Percentiles rank a stretch among this genome's conserved stretches.
These are phyloP conservation scores for Calonectria pseudoturangicola DNA, from an alignment of 2,329 filamentous ascomycete species.

Conservation along the genomic window DNA sequence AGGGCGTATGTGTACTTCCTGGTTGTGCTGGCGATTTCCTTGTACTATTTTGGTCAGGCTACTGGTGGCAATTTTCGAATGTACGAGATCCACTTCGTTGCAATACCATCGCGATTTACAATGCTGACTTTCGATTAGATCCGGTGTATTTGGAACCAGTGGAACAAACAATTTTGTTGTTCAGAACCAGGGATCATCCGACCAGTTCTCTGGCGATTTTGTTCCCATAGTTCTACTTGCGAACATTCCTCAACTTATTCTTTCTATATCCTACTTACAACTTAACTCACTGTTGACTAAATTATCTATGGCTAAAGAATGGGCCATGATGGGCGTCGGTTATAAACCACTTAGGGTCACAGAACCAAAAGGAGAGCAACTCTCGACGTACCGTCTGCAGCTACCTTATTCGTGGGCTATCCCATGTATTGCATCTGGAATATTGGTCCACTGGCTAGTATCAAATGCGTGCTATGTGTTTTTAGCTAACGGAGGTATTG, in stretches of 20 bases:
- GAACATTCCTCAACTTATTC: slow-evolving; percentile 25
- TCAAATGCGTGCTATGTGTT: slow-evolving; percentile 29
- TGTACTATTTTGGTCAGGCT: slow-evolving; percentile 14
- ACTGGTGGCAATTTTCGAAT: slow-evolving; percentile 7
- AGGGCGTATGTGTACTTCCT: neutral
- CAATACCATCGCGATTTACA: neutral
- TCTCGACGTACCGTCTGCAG: slow-evolving; percentile 21
- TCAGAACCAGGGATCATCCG: neutral
- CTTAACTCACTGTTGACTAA: slow-evolving; percentile 20
- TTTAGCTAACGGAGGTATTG: slow-evolving; percentile 20
- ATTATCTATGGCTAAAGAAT: slow-evolving; percentile 22
- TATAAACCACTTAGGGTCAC: slow-evolving; percentile 20
- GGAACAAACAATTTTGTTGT: slow-evolving; percentile 22
- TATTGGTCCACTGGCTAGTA: slow-evolving; percentile 13
- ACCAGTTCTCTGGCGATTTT: slow-evolving; percentile 20
- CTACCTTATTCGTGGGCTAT: slow-evolving; percentile 25
- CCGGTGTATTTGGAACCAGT: slow-evolving; percentile 20
- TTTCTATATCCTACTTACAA: slow-evolving; percentile 20
- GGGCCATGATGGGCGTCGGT: slow-evolving; percentile 1
- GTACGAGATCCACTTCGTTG: neutral
- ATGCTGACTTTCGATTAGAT: neutral
- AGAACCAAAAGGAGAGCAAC: slow-evolving; percentile 17
- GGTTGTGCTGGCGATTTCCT: neutral
- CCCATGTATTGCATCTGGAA: slow-evolving; percentile 11
- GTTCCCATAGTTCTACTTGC: slow-evolving; percentile 18